Evolutionary conservation across 805 yeast genomes (phyloP), one percentile per base, ranked within the genome.

Genomic region (Trichomonascus vanleenenianus): DNA sequence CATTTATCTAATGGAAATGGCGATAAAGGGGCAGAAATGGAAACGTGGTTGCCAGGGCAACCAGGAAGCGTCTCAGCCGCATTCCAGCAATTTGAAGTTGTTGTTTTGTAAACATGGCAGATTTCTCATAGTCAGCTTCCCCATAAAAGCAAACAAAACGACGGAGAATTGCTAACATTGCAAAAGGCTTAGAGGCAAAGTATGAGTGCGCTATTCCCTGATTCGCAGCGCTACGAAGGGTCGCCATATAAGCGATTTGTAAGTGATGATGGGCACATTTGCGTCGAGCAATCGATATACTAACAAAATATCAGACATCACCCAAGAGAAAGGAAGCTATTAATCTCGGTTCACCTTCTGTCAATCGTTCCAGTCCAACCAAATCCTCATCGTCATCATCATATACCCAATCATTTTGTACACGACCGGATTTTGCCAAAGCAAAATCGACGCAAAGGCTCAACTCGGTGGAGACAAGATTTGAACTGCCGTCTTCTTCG

Each of bases 201-300:
- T 5, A 34, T 42, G 41, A 30, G 35, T 18, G 31, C 40, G 16
- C 32, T 35, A 30, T 42, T 14, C 25, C 35, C 45, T 16, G 41
- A 42, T 33, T 14, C n/a, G 6, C 16, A 36, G 16, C 38, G 30
- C n/a, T 31, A 30, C 27, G 30, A 40, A 34, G 31, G 39, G 33
- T 42, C 44, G 2, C 44, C 44, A 6, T 42, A 32, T 20, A 42
- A 42, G 31, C 44, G 44, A 19, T 20, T 32, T 15, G 44, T 35
- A 42, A 19, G 41, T 39, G 8, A 15, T 20, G 31, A 20, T 37
- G 9, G 7, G 7, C 3, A n/a, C 8, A 14, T 7, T 35, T 10
- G 22, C 25, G 22, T 19, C 12, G 3, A 4, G 3, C 6, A 32
- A 12, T 15, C 9, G 16, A 32, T 8, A 6, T n/a, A 14, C 15